Conservation (phyloP, 177 flowering plant species). For the Tripterygium wilfordii region DNA sequence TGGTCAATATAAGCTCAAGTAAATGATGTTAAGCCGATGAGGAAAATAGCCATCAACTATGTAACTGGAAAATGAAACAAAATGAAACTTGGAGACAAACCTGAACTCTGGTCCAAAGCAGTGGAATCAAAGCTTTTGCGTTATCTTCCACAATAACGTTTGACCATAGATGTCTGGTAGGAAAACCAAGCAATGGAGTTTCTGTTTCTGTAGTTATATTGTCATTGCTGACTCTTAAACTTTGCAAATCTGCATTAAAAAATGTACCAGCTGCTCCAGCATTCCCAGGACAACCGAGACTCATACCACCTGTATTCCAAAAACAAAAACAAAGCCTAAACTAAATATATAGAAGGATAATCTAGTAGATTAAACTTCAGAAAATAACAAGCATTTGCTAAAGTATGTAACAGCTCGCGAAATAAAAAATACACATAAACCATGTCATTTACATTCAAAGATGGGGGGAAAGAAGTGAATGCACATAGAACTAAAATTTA, state of each 20-base stretch:
- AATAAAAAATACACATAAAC: too few relatives aligned
- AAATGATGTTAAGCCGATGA: background rate
- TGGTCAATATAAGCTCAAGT: too few relatives aligned
- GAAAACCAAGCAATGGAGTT: slow-evolving; percentile 86
- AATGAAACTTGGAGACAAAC: slow-evolving; percentile 23
- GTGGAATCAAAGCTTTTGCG: slow-evolving; percentile 89
- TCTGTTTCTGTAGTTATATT: slow-evolving; percentile 83
- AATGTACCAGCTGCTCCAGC: slow-evolving; percentile 94
- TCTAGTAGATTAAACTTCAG: too few relatives aligned
- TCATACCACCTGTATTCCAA: slow-evolving; percentile 65
- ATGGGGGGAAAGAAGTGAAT: too few relatives aligned
- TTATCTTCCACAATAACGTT: slow-evolving; percentile 78
- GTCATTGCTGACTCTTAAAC: slow-evolving; percentile 79
- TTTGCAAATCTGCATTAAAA: slow-evolving; percentile 69
- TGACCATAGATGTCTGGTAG: slow-evolving; percentile 77
- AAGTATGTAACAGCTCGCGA: too few relatives aligned
- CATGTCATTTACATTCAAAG: too few relatives aligned
- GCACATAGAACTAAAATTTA: too few relatives aligned
- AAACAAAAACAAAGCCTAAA: background rate
- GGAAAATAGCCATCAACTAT: too few relatives aligned
- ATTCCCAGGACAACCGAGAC: slow-evolving; percentile 84
- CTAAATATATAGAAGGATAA: too few relatives aligned
- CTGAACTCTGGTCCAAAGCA: slow-evolving; percentile 93
- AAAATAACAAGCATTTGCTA: too few relatives aligned
- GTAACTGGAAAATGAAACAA: too few relatives aligned